Evolutionary conservation across 2,329 filamentous ascomycete genomes (phyloP).

Genomic region (Tolypocladium endophyticum): DNA sequence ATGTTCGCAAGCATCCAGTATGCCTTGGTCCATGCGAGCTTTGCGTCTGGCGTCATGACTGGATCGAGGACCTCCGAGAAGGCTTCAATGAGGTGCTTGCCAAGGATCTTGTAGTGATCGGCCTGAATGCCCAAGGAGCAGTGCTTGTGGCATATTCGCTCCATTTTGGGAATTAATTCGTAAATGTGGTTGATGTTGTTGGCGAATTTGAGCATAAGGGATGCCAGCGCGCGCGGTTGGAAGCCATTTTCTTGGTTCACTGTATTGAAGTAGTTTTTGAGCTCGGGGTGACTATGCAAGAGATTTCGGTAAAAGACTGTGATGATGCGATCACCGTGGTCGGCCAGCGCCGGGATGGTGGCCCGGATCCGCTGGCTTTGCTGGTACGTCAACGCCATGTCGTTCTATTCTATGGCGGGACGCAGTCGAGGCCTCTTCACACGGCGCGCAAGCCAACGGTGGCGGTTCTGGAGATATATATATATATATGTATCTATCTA

Average conservation of each 20-base stretch:
- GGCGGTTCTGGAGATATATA: not conserved
- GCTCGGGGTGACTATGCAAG: constrained; percentile 51
- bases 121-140: constrained; percentile 57
- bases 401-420: not conserved
- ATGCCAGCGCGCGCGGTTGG: constrained; percentile 23
- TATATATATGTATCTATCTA: not conserved
- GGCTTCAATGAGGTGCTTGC: constrained; percentile 55
- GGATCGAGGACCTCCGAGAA: constrained; percentile 58
- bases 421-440: not conserved
- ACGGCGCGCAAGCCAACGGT: not conserved
- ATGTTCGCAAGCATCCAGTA: constrained; percentile 66
- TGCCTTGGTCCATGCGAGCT: constrained; percentile 58
- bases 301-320: constrained; percentile 63
- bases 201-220: constrained; percentile 56
- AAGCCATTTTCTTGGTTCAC: constrained; percentile 25
- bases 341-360: constrained; percentile 57
- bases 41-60: constrained; percentile 51
- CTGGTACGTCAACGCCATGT: constrained; percentile 33
- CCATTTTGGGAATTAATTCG: constrained; percentile 41
- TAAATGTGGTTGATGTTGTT: constrained; percentile 55
- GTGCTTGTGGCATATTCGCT: constrained; percentile 61
- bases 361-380: constrained; percentile 58
- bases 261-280: constrained; percentile 60
- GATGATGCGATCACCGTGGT: constrained; percentile 59
- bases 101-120: constrained; percentile 62